Conservation (phyloP, 1,284 basidiomycete species). For the Grifola frondosa region DNA sequence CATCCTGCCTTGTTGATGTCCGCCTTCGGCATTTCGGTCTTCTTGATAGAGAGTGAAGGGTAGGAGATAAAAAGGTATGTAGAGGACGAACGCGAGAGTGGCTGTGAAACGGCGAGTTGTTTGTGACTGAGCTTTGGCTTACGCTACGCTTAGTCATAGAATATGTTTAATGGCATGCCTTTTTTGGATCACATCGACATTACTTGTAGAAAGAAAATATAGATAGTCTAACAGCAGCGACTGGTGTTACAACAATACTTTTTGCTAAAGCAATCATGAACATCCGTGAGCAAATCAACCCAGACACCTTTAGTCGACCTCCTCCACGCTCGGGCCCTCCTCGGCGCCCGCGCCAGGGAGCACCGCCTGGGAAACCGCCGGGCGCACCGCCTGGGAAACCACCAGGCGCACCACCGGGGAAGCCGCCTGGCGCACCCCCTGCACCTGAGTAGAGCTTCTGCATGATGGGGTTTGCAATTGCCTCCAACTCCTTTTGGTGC, state of each 20-base stretch:
- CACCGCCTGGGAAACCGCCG: slow-evolving; percentile 45
- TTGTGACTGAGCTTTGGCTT: no score
- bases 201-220: no score
- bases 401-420: slow-evolving; percentile 46
- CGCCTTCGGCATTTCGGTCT: slow-evolving; percentile 55
- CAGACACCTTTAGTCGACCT: slow-evolving; percentile 80
- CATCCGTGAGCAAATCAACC: slow-evolving; percentile 4
- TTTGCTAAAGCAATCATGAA: no score
- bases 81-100: no score
- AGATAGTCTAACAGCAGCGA: no score
- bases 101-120: no score
- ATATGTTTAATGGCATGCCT: no score
- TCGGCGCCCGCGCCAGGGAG: slow-evolving; percentile 47
- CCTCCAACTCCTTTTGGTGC: slow-evolving; percentile 96
- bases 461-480: slow-evolving; percentile 90
- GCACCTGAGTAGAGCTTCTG: slow-evolving; percentile 84
- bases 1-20: slow-evolving; percentile 90
- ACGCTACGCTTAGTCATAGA: no score
- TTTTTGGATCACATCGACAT: no score
- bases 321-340: slow-evolving; percentile 87
- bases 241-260: no score
- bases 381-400: slow-evolving; percentile 46
- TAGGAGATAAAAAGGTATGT: no score
- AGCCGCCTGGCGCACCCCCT: slow-evolving; percentile 58
- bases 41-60: no score